Evolutionary conservation across 2,329 filamentous ascomycete genomes (phyloP), one percentile per base, ranked within the genome.

Genomic region (Cladophialophora immunda): DNA sequence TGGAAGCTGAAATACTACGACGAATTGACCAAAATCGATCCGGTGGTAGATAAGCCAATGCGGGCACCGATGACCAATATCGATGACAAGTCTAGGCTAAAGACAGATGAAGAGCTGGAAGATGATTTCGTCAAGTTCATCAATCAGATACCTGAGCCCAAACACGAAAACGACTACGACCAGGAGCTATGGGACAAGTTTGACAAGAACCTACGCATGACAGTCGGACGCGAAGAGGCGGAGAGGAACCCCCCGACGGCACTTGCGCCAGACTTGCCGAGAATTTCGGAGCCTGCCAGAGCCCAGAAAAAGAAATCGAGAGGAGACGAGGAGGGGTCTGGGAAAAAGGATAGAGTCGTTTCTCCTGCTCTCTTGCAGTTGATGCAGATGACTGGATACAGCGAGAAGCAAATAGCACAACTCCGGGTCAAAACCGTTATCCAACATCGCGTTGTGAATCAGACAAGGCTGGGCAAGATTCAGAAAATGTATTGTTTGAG

Each of bases 381-480:
- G 52, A 81, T 85, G 71, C 82, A 86, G 73, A 82, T 85, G 69
- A 87, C 88, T 1, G 87, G 87, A 30, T 83, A 86, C 75, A 77
- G 76, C 19, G 76, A 79, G 64, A 69, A 78, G 1, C 75, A 85
- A 67, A 81, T 90, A 59, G 73, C 75, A 27, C 74, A 72, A 1
- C 79, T 97, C 66, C 83, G 86, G 65, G 81, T 87, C 70, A 97
- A 96, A 85, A 84, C 86, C 56, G 81, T 99, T 55, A 91, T 97
- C 55, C 76, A 77, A 4, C 92, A 94, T 75, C 80, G 81, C 47
- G 95, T 99, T 66, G 84, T 87, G 71, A 98, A 99, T 81, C 94
- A 98, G 85, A 98, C 95, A 25, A 92, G 94, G 83, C 88, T 99
- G 80, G 95, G 95, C 77, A 99, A 98, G 85, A 90, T 99, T 67